These are phyloP conservation scores for Xylaria venustula DNA, from an alignment of 495 filamentous ascomycete species.

Conservation along the genomic window DNA sequence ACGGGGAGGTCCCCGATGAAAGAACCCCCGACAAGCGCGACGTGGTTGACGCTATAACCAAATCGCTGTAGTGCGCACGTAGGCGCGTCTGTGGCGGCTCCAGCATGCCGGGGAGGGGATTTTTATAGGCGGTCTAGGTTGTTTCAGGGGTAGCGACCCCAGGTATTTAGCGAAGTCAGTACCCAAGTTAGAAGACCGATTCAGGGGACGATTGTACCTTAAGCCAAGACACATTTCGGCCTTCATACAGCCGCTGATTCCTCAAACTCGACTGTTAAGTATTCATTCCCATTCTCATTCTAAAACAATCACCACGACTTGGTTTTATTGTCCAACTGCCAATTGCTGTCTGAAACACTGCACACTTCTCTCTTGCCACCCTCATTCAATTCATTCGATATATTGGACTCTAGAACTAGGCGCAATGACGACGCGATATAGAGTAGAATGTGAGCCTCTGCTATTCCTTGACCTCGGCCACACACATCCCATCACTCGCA, in stretches of 20 bases:
- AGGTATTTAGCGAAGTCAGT: neutral
- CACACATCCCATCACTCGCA: neutral
- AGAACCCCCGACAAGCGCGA: neutral
- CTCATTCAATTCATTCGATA: neutral
- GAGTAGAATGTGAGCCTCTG: slow-evolving; percentile 73
- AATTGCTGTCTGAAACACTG: neutral
- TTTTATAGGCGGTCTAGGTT: neutral
- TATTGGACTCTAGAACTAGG: neutral
- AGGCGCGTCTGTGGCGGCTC: slow-evolving; percentile 4
- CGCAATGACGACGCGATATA: slow-evolving; percentile 82
- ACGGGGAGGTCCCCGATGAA: slow-evolving; percentile 5
- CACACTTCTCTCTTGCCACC: neutral
- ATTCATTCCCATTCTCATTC: too few relatives aligned
- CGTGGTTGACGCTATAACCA: neutral
- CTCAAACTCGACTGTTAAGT: too few relatives aligned
- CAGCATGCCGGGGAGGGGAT: neutral
- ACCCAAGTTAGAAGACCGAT: too few relatives aligned
- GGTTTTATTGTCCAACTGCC: too few relatives aligned
- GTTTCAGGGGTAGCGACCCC: neutral
- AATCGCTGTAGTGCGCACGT: neutral
- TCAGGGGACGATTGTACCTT: too few relatives aligned
- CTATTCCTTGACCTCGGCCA: slow-evolving; percentile 3
- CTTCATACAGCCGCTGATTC: neutral
- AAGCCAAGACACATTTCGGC: neutral
- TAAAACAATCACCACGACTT: too few relatives aligned